Conservation (phyloP, 768 basidiomycete genomes). For the Tulasnella sp. region DNA sequence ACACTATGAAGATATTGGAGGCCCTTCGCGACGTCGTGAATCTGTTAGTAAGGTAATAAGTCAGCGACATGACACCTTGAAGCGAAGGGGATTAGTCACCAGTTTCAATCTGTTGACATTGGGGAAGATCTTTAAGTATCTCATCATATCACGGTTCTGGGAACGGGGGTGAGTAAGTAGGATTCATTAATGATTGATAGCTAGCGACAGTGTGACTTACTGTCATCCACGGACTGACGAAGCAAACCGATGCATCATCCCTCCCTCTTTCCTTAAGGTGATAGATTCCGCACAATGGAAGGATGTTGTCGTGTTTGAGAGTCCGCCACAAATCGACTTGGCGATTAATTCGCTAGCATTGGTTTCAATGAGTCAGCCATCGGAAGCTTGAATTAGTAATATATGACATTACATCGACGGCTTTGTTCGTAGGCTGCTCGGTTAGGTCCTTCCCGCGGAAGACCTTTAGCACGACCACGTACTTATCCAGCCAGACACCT, state of each 20-base stretch:
- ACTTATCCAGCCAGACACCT: conserved; percentile 7
- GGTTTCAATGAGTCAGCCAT: too few species aligned
- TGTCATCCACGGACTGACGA: background rate
- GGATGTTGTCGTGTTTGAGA: background rate
- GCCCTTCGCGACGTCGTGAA: background rate
- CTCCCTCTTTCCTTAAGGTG: background rate
- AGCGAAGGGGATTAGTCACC: background rate
- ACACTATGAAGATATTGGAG: background rate
- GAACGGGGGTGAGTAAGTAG: background rate
- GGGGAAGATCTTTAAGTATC: background rate
- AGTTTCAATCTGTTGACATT: background rate
- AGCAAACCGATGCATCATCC: background rate
- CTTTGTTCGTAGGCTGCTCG: background rate
- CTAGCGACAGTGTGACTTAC: background rate
- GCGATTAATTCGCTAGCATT: background rate
- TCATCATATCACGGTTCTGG: background rate
- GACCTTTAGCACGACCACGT: conserved; percentile 1
- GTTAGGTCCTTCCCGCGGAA: background rate
- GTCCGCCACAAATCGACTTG: background rate
- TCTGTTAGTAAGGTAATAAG: background rate
- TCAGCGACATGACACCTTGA: background rate
- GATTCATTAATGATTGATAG: background rate
- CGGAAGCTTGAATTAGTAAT: too few species aligned
- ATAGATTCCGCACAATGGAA: background rate
- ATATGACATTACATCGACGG: too few species aligned